Evolutionary conservation across 768 basidiomycete genomes (phyloP).

Genomic region (Crucibulum laeve): DNA sequence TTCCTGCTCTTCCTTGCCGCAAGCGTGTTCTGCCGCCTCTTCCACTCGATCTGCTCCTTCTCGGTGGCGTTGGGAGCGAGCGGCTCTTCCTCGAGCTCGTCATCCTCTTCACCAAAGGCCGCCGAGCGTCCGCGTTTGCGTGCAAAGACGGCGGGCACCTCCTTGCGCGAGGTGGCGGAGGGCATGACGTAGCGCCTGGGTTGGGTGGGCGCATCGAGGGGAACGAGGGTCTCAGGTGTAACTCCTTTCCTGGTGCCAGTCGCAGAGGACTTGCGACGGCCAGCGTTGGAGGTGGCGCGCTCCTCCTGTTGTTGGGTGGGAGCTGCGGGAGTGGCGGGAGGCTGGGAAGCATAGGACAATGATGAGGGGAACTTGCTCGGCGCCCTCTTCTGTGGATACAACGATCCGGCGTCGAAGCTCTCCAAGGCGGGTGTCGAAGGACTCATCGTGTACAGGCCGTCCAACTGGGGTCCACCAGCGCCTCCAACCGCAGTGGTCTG

Average conservation of each 20-base stretch:
- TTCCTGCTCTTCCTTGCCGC: slow-evolving; percentile 74
- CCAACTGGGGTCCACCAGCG: too few species aligned
- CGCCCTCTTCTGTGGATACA: slow-evolving; percentile 8
- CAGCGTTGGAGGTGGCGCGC: neutral
- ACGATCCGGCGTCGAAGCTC: slow-evolving; percentile 22
- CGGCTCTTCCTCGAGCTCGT: slow-evolving; percentile 29
- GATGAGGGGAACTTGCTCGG: neutral
- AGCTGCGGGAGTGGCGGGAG: neutral
- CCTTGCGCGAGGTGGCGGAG: slow-evolving; percentile 70
- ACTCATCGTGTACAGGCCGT: too few species aligned
- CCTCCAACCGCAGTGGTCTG: too few species aligned
- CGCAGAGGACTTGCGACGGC: slow-evolving; percentile 31
- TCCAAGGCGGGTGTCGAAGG: slow-evolving; percentile 51
- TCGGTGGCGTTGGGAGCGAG: slow-evolving; percentile 38
- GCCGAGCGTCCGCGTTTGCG: slow-evolving; percentile 54
- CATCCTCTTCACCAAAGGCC: slow-evolving; percentile 46
- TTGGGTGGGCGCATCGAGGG: slow-evolving; percentile 74
- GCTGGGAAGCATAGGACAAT: neutral
- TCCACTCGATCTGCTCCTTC: slow-evolving; percentile 67
- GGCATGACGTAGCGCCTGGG: slow-evolving; percentile 60
- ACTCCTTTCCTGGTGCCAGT: slow-evolving; percentile 75
- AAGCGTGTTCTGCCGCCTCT: slow-evolving; percentile 76
- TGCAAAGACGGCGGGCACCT: slow-evolving; percentile 61
- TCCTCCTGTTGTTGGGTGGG: neutral
- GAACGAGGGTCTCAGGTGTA: slow-evolving; percentile 56